A percentile compares a stretch with the other conserved stretches of the same genome.
Evolutionary conservation across 345 rosid species (phyloP).

Genomic region (Aurinia saxatilis): DNA sequence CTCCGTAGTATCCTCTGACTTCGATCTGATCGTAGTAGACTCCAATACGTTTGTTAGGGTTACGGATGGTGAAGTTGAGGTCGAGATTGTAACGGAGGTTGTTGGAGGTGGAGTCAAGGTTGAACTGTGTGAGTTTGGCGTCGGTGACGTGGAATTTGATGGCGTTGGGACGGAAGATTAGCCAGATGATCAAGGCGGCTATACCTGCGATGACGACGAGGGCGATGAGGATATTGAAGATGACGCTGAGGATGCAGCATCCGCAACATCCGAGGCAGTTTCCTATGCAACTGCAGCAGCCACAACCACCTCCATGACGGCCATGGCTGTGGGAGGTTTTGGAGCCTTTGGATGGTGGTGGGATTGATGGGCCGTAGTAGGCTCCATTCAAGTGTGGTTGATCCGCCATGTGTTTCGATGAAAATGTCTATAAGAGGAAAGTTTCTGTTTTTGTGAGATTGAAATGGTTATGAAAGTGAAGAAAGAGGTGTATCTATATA

Average conservation of each 20-base stretch:
- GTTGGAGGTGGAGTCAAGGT: slow-evolving; percentile 22
- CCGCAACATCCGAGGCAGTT: slow-evolving; percentile 31
- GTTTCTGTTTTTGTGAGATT: background rate
- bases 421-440: background rate
- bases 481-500: background rate
- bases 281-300: slow-evolving; percentile 28
- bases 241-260: slow-evolving; percentile 52
- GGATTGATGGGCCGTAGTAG: slow-evolving; percentile 62
- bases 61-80: slow-evolving; percentile 44
- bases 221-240: slow-evolving; percentile 43
- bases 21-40: slow-evolving; percentile 46
- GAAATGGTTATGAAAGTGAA: background rate
- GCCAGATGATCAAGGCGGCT: slow-evolving; percentile 49
- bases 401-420: slow-evolving; percentile 41
- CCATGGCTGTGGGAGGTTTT: slow-evolving; percentile 40
- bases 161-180: slow-evolving; percentile 54
- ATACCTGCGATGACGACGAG: slow-evolving; percentile 33
- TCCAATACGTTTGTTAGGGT: slow-evolving; percentile 58
- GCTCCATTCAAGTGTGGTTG: slow-evolving; percentile 53
- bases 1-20: slow-evolving; percentile 37
- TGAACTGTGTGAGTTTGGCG: slow-evolving; percentile 42
- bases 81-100: slow-evolving; percentile 38
- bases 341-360: slow-evolving; percentile 38
- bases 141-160: slow-evolving; percentile 47
- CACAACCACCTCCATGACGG: slow-evolving; percentile 19